Evolutionary conservation across 164 flowering plant genomes (phyloP).

Genomic region (Umbellularia californica): DNA sequence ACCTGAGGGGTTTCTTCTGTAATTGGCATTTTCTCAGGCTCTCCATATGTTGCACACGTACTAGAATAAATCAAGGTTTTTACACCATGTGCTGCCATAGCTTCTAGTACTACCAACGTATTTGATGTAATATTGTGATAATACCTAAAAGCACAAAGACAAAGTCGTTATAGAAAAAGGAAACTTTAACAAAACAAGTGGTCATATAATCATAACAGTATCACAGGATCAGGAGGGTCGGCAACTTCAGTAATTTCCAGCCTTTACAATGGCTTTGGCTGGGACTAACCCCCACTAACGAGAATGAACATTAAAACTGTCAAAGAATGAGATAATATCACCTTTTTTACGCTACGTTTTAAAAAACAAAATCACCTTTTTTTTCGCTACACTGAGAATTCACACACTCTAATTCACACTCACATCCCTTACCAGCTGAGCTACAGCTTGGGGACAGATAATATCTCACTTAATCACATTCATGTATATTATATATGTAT

Average conservation of each 20-base stretch:
- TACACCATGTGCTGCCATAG: conserved; percentile 84
- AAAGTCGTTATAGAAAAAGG: not conserved
- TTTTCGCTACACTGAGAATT: no score
- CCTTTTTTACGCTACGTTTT: no score
- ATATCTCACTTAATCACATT: no score
- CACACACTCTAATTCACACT: no score
- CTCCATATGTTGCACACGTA: conserved; percentile 87
- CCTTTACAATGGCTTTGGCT: not conserved
- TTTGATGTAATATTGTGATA: conserved; percentile 98
- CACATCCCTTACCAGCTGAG: no score
- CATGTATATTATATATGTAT: no score
- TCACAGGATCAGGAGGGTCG: not conserved
- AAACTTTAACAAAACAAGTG: no score
- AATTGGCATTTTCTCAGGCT: conserved; percentile 92
- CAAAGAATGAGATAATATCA: not conserved
- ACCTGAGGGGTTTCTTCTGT: conserved; percentile 98
- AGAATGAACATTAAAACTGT: not conserved
- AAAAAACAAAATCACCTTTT: not conserved
- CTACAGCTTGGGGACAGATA: no score
- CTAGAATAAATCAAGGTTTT: conserved; percentile 85
- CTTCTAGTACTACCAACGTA: conserved; percentile 78
- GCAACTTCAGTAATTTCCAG: not conserved
- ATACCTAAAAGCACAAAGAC: conserved; percentile 44
- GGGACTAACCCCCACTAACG: not conserved
- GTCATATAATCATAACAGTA: not conserved